Base-by-base conservation (phyloP, 2,329 filamentous ascomycete genomes). In the Calonectria hawksworthii region DNA sequence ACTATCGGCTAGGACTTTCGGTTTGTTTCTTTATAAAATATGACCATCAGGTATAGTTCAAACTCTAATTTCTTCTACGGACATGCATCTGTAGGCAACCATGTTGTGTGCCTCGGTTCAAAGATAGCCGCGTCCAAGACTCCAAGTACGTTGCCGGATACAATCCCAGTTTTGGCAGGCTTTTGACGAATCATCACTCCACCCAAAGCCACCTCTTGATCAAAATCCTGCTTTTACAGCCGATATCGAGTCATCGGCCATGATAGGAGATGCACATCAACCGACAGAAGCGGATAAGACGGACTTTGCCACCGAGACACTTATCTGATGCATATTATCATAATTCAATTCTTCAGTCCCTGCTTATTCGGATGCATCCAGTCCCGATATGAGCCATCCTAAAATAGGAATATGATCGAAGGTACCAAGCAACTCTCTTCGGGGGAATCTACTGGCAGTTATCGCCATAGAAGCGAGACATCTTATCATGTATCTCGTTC, bases 101-200 rank as follows among this genome's bases (percentile, higher is more conserved):
- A 61, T 61, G 34, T 41, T 38, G 56, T 41, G 41, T 28, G 14
- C 54, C 34, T 61, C 34, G 32, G 34, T 26, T 16, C 30, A 34
- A 61, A 36, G 34, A 61, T 41, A 63, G 14, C 32, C 21, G 14
- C 50, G 67, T 69, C 52, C 50, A 64, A 54, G 14, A 41, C 52
- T 69, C 52, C 50, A 64, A 54, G 28, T 75, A 74, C 66, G 30
- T 54, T 23, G 11, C 73, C 9, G 73, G 75, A 23, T 5, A 47
- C 21, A 13, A 47, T 36, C 54, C 30, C 32, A 8, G 54, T 10
- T 14, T 59, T 13, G 21, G 21, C 32, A 59, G 30, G 8, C 9
- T 59, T n/a, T 26, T 36, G 11, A 26, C 54, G 32, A 59, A 59
- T 59, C 54, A 59, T 14, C 30, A 36, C 32, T 59, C 4, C 32